phyloP scores from a whole-genome alignment of 2,329 filamentous ascomycete species.

The Aureobasidium sp. region DNA sequence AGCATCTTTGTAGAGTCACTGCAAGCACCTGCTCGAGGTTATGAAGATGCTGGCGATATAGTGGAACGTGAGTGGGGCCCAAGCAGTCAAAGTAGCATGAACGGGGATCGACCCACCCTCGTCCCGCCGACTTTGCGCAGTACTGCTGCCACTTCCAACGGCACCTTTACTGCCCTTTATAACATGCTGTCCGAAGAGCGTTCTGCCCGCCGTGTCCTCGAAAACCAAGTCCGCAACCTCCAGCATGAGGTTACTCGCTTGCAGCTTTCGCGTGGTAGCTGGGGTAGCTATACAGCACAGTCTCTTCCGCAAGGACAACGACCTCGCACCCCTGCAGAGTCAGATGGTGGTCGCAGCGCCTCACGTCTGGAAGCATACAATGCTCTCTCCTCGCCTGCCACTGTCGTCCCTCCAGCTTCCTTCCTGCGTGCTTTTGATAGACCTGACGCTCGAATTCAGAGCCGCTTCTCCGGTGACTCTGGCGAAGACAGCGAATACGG shows the following conservation, averaged over 20 bases:
- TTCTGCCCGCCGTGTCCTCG: conserved; percentile 29
- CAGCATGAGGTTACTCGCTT: conserved; percentile 22
- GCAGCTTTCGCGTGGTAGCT: conserved; percentile 6
- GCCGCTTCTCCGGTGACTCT: conserved; percentile 24
- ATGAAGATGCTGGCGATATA: conserved; percentile 14
- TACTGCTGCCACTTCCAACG: conserved; percentile 10
- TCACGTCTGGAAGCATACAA: conserved; percentile 13
- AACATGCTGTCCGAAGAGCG: conserved; percentile 33
- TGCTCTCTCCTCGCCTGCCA: conserved; percentile 15
- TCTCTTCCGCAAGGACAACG: conserved; percentile 16
- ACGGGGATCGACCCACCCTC: not conserved
- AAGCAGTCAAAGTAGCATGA: not conserved
- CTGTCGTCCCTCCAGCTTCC: not conserved
- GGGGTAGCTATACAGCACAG: conserved; percentile 14
- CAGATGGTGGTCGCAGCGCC: conserved; percentile 8
- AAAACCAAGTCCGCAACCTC: conserved; percentile 20
- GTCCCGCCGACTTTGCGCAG: conserved; percentile 1
- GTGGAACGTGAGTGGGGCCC: conserved; percentile 13
- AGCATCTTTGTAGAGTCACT: conserved; percentile 31
- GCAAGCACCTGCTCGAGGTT: conserved; percentile 20
- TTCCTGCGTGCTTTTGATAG: conserved; percentile 8
- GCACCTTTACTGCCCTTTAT: conserved; percentile 31
- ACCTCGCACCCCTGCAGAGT: conserved; percentile 2
- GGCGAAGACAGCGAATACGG: conserved; percentile 16
- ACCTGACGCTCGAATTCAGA: conserved; percentile 18